Evolutionary conservation across 345 rosid genomes (phyloP), one percentile per base, ranked within the genome.

Genomic region (Rhizophora mangle): DNA sequence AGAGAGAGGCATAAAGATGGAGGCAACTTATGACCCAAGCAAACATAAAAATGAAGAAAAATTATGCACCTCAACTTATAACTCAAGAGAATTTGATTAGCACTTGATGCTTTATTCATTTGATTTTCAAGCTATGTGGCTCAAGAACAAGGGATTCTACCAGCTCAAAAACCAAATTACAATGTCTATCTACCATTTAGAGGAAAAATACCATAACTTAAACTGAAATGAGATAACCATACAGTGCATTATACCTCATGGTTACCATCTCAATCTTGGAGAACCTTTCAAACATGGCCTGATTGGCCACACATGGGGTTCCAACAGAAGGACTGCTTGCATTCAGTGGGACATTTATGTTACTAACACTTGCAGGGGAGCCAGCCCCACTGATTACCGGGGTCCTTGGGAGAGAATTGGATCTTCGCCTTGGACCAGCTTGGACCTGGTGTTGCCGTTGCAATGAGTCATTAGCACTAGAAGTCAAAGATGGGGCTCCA

Each of bases 351-450:
- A 83, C 74, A 74, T 80, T 83, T 59, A 85, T 78, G 76, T 83
- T 95, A 78, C 92, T 81, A 74, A 89, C 96, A 75, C 99, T 95
- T 71, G 86, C 96, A 54, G 99, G 99, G 72, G 98, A 95, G 68
- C 88, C 96, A 78, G 92, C 96, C 22, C 85, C 89, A 81, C 85
- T 90, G 63, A 90, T 85, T 71, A 80, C 91, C 39, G 87, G 87
- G 67, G 89, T 79, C 81, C 68, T 95, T 0, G 97, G 85, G 54
- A 86, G 86, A 59, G 98, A 92, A 84, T 76, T 92, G 62, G 96
- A 85, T 77, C 89, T 90, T 58, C 91, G 76, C 71, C 86, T 92
- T 32, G 85, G 81, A 78, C 83, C 78, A 69, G 56, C 74, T 72
- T 87, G 97, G 71, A 83, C 68, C 76, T 87, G 94, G 77, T 85